Evolutionary conservation across 805 yeast species (phyloP), one percentile per base, ranked within the genome.

Genomic region (Ogataea neopini): DNA sequence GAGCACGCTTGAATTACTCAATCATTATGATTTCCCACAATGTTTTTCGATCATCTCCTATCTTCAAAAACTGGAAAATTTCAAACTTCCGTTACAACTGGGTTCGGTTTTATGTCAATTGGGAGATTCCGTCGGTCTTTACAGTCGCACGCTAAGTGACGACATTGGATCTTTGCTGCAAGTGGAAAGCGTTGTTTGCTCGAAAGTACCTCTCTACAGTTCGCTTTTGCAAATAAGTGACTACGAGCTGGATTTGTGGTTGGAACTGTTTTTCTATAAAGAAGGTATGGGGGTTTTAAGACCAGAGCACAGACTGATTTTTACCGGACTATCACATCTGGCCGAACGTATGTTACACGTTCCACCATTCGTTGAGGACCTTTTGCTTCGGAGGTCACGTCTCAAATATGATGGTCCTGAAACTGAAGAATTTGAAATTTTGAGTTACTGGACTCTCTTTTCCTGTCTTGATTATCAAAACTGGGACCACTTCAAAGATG

Each of bases 371-470:
- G 32, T 59, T 6, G 42, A 49, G 25, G 23, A 29, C 6, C 13
- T 51, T 1, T 15, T 59, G 4, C 30, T 28, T 2, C 39, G 41
- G 2, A 40, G 44, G 3, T 25, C 48, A 2, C 39, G 28, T 7
- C 15, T 52, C 2, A 23, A 11, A 1, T 40, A 26, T 33, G 45
- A 49, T 13, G 50, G 45, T 1, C 8, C 40, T 10, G 18, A 23
- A 10, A 3, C n/a, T 5, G 51, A 47, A 11, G 40, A 44, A 18
- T 18, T 49, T 6, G 34, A 39, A 6, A 43, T 49, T 4, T 18
- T 49, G 2, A 52, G 49, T 10, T 48, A 26, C 25, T 59, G 57
- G 55, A 53, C 52, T 1, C 51, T 60, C 36, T 9, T 60, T 2
- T 39, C 56, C 1, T 54, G 19, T 37, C 29, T 54, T 4, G 40